Evolutionary conservation across 2,329 filamentous ascomycete species (phyloP), one percentile per base, ranked within the genome.

Genomic region (Chaetomium strumarium): DNA sequence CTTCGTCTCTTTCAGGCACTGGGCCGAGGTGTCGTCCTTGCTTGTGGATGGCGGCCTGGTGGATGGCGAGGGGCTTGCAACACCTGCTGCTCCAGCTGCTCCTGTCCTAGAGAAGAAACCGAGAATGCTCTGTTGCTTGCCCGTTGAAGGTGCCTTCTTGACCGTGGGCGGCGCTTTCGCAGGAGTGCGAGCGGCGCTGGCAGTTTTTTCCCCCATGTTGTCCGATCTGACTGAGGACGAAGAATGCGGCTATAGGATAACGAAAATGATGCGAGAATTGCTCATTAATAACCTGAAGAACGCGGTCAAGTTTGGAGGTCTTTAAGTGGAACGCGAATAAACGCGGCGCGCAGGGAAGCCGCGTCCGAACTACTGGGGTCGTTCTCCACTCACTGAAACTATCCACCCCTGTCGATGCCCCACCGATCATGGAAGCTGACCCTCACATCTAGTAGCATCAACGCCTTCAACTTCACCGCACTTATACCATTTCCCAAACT

Each of bases 21-120:
- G 67, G 3, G 68, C 64, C 13, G 71, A 57, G 5, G 64, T 65
- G 43, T 57, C 58, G 47, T 55, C 60, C 56, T 48, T 60, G 56
- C 49, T 58, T 48, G 40, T 60, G 57, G 46, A 67, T 5, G 63
- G 60, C 2, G 62, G 58, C 53, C 58, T 52, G 52, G 64, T 54
- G 44, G 60, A 55, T 24, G 64, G 55, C 11, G 68, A 63, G 42
- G 62, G 52, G 19, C 60, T 55, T 24, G 63, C 57, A 14, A 58
- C 58, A 44, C 56, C 74, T 13, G 75, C 70, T 2, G 75, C 72
- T 52, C 62, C 55, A 59, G 65, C 59, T 47, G 62, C 59, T 39
- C 71, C 59, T 55, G 76, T 70, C 66, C 87, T 90, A 60, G 85
- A 78, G 64, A 92, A 92, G 76, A 93, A 93, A 40, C 86, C 86